Evolutionary conservation across 202 grass and related monocot genomes (phyloP).

Genomic region (Musa balbisiana): DNA sequence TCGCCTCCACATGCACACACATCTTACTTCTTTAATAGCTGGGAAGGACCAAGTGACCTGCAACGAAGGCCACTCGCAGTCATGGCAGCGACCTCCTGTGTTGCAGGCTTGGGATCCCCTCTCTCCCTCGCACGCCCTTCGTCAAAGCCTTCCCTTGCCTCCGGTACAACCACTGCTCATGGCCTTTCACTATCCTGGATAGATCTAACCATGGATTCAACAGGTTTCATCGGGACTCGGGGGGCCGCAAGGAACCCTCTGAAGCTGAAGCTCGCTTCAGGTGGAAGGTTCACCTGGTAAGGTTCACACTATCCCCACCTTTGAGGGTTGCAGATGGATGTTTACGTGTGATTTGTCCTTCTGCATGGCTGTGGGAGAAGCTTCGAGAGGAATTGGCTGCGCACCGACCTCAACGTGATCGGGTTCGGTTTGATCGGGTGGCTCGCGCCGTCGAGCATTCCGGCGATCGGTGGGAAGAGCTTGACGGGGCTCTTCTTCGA

Average conservation of each 20-base stretch:
- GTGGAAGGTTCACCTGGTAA: slow-evolving; percentile 73
- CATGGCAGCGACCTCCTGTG: slow-evolving; percentile 50
- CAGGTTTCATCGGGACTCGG: slow-evolving; percentile 43
- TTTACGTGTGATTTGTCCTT: background rate
- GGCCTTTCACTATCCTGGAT: background rate
- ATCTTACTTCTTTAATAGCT: slow-evolving; percentile 8
- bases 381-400: slow-evolving; percentile 71
- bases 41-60: too few relatives aligned
- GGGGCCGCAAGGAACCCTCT: slow-evolving; percentile 54
- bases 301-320: background rate
- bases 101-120: slow-evolving; percentile 43
- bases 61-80: slow-evolving; percentile 2
- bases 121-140: slow-evolving; percentile 33
- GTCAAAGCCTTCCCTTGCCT: slow-evolving; percentile 36
- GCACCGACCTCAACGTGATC: slow-evolving; percentile 87
- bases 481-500: slow-evolving; percentile 87
- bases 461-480: slow-evolving; percentile 87
- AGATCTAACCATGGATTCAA: background rate
- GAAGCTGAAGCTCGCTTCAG: slow-evolving; percentile 42
- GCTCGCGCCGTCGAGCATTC: slow-evolving; percentile 73
- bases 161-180: slow-evolving; percentile 12
- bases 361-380: slow-evolving; percentile 8
- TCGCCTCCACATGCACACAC: slow-evolving; percentile 8
- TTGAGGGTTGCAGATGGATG: background rate
- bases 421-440: slow-evolving; percentile 92